Conservation (phyloP, 192 early-diverging fungal genomes). For the Umbelopsis isabellina region DNA sequence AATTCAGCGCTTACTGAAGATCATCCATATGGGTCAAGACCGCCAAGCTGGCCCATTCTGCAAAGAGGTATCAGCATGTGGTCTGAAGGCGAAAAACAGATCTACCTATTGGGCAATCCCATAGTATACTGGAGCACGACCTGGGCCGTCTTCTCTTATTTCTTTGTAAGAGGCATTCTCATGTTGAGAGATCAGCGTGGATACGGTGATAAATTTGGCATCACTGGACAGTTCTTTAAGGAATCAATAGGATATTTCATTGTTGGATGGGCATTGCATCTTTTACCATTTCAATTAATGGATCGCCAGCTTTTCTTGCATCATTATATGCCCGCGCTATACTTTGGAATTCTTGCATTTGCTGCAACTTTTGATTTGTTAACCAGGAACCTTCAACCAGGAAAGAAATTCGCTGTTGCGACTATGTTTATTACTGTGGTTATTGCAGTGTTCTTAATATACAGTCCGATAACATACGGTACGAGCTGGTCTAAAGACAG, state of each 20-base stretch:
- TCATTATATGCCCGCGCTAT: slow-evolving; percentile 94
- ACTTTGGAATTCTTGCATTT: slow-evolving; percentile 80
- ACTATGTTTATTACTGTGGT: slow-evolving; percentile 57
- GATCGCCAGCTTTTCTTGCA: slow-evolving; percentile 89
- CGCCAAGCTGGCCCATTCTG: slow-evolving; percentile 85
- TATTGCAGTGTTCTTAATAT: slow-evolving; percentile 65
- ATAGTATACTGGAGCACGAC: slow-evolving; percentile 79
- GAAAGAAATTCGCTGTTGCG: slow-evolving; percentile 46
- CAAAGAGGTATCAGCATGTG: slow-evolving; percentile 89
- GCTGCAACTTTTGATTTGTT: slow-evolving; percentile 75
- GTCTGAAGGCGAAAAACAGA: slow-evolving; percentile 67
- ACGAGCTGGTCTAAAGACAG: slow-evolving; percentile 67
- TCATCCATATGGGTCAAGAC: slow-evolving; percentile 94
- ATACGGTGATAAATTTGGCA: slow-evolving; percentile 43
- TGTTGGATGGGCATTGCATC: slow-evolving; percentile 83
- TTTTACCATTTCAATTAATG: slow-evolving; percentile 90
- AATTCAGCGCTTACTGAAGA: slow-evolving; percentile 86
- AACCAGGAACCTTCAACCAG: slow-evolving; percentile 57
- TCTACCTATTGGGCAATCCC: slow-evolving; percentile 95
- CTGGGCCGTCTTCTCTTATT: slow-evolving; percentile 62
- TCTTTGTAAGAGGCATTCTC: slow-evolving; percentile 53
- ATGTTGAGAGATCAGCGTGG: slow-evolving; percentile 63
- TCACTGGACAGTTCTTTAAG: slow-evolving; percentile 46
- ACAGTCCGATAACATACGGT: slow-evolving; percentile 87
- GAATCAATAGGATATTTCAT: slow-evolving; percentile 68